These are phyloP conservation scores for Podosphaera xanthii DNA, from an alignment of 2,329 filamentous ascomycete species.

Conservation along the genomic window DNA sequence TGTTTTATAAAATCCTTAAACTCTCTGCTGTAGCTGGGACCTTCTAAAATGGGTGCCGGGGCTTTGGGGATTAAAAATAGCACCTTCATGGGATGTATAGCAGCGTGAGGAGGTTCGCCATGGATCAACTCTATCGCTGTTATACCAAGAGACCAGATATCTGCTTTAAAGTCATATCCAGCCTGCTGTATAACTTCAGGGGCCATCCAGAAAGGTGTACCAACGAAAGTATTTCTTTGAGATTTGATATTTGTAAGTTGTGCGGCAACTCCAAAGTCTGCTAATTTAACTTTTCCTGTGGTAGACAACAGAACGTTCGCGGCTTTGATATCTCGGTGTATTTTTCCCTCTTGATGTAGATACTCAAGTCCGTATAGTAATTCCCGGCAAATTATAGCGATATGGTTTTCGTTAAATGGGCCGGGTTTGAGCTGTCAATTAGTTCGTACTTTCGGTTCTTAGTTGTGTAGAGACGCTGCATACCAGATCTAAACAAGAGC, in stretches of 20 bases:
- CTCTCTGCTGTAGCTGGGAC: conserved; percentile 56
- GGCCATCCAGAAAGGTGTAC: conserved; percentile 94
- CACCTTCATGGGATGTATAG: conserved; percentile 82
- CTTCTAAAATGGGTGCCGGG: conserved; percentile 61
- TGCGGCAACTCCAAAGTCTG: conserved; percentile 90
- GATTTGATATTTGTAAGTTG: conserved; percentile 96
- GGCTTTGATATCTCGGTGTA: conserved; percentile 91
- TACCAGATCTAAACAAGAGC: conserved; percentile 85
- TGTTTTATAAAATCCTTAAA: conserved; percentile 87
- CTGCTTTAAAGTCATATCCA: conserved; percentile 67
- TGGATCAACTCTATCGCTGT: conserved; percentile 77
- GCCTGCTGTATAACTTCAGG: conserved; percentile 84
- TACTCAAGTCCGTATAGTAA: conserved; percentile 80
- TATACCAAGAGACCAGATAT: conserved; percentile 84
- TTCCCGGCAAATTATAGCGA: conserved; percentile 84
- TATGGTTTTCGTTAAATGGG: conserved; percentile 68
- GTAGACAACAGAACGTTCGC: conserved; percentile 90
- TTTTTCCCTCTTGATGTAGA: conserved; percentile 80
- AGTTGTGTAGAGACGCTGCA: conserved; percentile 9
- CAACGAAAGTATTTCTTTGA: conserved; percentile 90
- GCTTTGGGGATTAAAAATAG: conserved; percentile 82
- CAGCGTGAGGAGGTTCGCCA: conserved; percentile 70
- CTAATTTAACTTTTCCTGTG: conserved; percentile 76
- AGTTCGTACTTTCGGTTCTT: not conserved
- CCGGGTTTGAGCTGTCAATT: conserved; percentile 58